Percentiles rank a stretch among this genome's conserved stretches.
Evolutionary conservation across 257 asterid genomes (phyloP).

Genomic region (Solanum neorickii): DNA sequence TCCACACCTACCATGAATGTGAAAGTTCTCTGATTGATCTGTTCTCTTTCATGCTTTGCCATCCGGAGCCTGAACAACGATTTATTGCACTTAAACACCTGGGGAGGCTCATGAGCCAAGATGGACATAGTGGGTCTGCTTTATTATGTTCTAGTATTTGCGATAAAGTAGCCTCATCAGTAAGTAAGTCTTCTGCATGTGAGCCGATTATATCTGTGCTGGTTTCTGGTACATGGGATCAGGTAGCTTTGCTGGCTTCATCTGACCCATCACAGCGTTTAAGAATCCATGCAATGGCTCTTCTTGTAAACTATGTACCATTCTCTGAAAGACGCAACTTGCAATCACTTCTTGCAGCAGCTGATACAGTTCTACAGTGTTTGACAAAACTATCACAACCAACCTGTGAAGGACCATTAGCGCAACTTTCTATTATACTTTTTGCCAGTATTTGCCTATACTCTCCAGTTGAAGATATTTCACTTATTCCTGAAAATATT

Average conservation of each 20-base stretch:
- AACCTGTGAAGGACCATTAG: conserved; percentile 55
- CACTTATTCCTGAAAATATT: conserved; percentile 69
- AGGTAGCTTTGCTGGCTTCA: conserved; percentile 64
- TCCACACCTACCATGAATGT: conserved; percentile 35
- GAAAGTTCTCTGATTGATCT: conserved; percentile 54
- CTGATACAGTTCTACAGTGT: conserved; percentile 66
- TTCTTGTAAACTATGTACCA: conserved; percentile 66
- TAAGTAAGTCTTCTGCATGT: conserved; percentile 23
- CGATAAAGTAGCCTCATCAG: conserved; percentile 24
- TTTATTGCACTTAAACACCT: conserved; percentile 79
- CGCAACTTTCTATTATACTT: conserved; percentile 67
- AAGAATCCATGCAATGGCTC: conserved; percentile 59
- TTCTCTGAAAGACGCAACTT: conserved; percentile 50
- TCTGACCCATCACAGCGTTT: conserved; percentile 64
- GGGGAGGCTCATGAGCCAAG: conserved; percentile 60
- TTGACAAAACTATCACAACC: conserved; percentile 54
- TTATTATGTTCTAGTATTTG: conserved; percentile 22
- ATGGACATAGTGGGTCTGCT: conserved; percentile 31
- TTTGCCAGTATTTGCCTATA: conserved; percentile 70
- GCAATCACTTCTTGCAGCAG: conserved; percentile 76
- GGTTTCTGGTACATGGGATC: conserved; percentile 80
- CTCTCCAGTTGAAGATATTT: conserved; percentile 72
- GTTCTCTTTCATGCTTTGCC: conserved; percentile 63
- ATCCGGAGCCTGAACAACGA: conserved; percentile 93
- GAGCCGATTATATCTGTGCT: conserved; percentile 38